phyloP scores from a whole-genome alignment of 2,329 filamentous ascomycete species.

The Elsinoe ampelina region DNA sequence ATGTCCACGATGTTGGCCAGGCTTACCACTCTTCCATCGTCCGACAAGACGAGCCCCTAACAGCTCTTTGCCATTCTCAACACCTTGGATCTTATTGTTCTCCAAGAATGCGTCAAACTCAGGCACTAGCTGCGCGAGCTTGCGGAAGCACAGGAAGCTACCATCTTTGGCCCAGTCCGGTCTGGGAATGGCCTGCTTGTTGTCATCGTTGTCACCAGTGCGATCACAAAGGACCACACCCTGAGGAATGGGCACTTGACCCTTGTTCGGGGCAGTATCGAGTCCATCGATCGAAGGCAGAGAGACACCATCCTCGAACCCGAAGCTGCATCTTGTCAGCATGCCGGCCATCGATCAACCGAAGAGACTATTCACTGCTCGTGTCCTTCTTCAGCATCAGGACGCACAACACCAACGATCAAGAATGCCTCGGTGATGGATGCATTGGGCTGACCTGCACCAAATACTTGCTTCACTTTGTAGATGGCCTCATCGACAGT shows the following conservation, averaged over 20 bases:
- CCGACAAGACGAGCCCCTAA: constrained; percentile 37
- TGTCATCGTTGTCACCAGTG: constrained; percentile 26
- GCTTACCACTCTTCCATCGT: constrained; percentile 33
- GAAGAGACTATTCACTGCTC: constrained; percentile 25
- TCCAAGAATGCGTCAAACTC: constrained; percentile 35
- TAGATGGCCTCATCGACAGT: constrained; percentile 24
- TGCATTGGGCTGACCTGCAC: constrained; percentile 14
- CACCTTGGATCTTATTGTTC: constrained; percentile 1
- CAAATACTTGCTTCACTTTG: constrained; percentile 27
- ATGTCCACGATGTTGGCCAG: neutral
- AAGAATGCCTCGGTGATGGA: constrained; percentile 26
- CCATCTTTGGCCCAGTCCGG: constrained; percentile 35
- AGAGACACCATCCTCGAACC: constrained; percentile 36
- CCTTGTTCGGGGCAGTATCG: constrained; percentile 22
- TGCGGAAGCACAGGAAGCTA: constrained; percentile 37
- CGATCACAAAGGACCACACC: constrained; percentile 32
- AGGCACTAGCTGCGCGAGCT: constrained; percentile 37
- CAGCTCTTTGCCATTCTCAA: constrained; percentile 24
- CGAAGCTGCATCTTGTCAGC: constrained; percentile 28
- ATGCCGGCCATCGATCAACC: neutral
- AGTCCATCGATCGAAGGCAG: constrained; percentile 32
- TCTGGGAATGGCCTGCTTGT: constrained; percentile 19
- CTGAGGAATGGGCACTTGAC: constrained; percentile 26
- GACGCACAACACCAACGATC: constrained; percentile 28
- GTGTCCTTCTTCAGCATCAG: constrained; percentile 29